Evolutionary conservation across 164 flowering plant species (phyloP).

Genomic region (Echeveria elegans): DNA sequence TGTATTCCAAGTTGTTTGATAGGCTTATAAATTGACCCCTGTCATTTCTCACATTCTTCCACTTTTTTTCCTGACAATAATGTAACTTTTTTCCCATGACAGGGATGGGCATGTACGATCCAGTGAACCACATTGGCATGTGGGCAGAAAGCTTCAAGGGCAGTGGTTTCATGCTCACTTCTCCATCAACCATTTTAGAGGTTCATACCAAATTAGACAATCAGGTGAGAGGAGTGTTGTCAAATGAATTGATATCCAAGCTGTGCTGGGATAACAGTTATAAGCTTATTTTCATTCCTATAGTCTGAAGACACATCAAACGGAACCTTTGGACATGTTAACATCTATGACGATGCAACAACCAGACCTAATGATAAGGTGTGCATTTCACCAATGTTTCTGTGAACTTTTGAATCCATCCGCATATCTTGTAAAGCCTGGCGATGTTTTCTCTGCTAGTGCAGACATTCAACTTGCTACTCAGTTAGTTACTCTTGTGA

Average conservation of each 20-base stretch:
- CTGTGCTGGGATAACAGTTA: not conserved
- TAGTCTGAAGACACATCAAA: slow-evolving; percentile 75
- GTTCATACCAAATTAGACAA: slow-evolving; percentile 44
- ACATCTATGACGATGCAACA: slow-evolving; percentile 65
- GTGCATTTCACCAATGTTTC: not conserved
- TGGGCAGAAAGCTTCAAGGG: slow-evolving; percentile 66
- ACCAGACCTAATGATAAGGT: slow-evolving; percentile 66
- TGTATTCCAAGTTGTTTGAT: not conserved
- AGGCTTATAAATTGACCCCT: too few relatives aligned
- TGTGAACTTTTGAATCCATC: too few relatives aligned
- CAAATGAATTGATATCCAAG: not conserved
- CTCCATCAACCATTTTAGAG: slow-evolving; percentile 34
- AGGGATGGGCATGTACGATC: slow-evolving; percentile 67
- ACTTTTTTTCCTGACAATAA: slow-evolving; percentile 17
- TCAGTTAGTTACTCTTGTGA: not conserved
- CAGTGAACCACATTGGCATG: slow-evolving; percentile 55
- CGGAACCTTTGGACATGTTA: slow-evolving; percentile 35
- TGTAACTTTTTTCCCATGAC: slow-evolving; percentile 43
- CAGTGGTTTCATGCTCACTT: slow-evolving; percentile 33
- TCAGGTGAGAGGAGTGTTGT: slow-evolving; percentile 35
- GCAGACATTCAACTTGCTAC: too few relatives aligned
- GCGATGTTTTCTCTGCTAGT: not conserved
- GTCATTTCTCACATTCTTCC: not conserved
- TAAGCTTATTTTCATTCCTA: slow-evolving; percentile 5
- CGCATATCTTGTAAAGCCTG: not conserved